A percentile compares a stretch with the other conserved stretches of the same genome.
phyloP scores from a whole-genome alignment of 345 rosid species.

The Brassica cretica region DNA sequence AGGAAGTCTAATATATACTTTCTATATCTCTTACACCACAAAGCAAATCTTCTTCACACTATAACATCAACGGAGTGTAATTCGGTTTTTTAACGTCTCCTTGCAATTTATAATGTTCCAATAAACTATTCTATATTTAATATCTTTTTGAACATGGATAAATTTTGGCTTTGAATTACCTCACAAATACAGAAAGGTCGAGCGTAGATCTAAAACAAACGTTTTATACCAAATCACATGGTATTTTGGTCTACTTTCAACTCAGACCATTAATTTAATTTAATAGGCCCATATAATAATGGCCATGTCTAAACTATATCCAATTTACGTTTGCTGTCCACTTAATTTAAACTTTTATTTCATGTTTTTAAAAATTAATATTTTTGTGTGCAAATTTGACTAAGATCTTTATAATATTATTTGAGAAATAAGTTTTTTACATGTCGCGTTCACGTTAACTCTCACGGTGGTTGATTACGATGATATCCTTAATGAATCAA shows the following conservation, averaged over 20 bases:
- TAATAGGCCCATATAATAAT: conserved; percentile 8
- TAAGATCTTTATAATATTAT: not conserved
- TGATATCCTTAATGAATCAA: too few species aligned
- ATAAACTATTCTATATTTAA: not conserved
- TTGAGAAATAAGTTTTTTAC: too few species aligned
- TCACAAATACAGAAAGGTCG: not conserved
- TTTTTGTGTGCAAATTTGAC: not conserved
- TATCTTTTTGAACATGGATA: not conserved
- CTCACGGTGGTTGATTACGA: too few species aligned
- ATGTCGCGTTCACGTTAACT: too few species aligned
- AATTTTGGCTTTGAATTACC: not conserved
- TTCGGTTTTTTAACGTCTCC: not conserved
- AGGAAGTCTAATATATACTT: too few species aligned
- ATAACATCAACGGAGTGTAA: not conserved
- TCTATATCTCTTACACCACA: too few species aligned
- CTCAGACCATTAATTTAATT: conserved; percentile 17
- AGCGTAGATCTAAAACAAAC: not conserved
- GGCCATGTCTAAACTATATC: conserved; percentile 3
- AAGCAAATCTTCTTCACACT: not conserved
- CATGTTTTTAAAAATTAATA: not conserved
- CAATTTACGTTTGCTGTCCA: conserved; percentile 7
- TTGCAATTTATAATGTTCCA: not conserved
- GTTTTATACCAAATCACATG: conserved; percentile 22
- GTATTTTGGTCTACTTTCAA: conserved; percentile 10
- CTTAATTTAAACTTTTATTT: not conserved